These are phyloP conservation scores for Fraxinus dipetala DNA, from an alignment of 305 asterid genomes.

Conservation along the genomic window DNA sequence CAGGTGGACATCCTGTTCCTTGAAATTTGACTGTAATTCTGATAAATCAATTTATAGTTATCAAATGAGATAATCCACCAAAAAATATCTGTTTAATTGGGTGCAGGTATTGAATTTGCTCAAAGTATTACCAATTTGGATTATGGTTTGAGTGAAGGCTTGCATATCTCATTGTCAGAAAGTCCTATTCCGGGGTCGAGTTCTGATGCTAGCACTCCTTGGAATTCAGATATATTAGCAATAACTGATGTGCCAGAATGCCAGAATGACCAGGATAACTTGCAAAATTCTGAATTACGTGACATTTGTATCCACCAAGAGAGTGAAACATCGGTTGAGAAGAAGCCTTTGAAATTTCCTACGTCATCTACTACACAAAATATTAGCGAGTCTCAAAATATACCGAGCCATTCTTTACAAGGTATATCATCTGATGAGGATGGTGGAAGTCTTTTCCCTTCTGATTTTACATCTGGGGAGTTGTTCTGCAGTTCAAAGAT, in stretches of 20 bases:
- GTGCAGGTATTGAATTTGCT: conserved; percentile 63
- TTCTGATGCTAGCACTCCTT: conserved; percentile 37
- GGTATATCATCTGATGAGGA: conserved; percentile 47
- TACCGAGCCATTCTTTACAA: conserved; percentile 47
- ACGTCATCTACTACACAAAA: conserved; percentile 38
- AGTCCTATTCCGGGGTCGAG: conserved; percentile 38
- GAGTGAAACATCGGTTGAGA: conserved; percentile 33
- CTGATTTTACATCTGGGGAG: conserved; percentile 31
- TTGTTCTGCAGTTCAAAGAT: conserved; percentile 29
- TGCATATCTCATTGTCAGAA: conserved; percentile 47
- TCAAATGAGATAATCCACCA: not conserved
- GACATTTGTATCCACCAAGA: conserved; percentile 36
- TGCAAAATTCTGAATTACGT: conserved; percentile 34
- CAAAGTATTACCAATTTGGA: conserved; percentile 60
- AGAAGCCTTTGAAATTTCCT: conserved; percentile 40
- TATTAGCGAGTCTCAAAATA: conserved; percentile 50
- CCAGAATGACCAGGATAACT: conserved; percentile 37
- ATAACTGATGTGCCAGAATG: conserved; percentile 37
- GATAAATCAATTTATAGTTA: conserved; percentile 3
- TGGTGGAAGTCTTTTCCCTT: conserved; percentile 33
- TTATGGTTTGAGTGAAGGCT: conserved; percentile 51
- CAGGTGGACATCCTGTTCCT: conserved; percentile 42
- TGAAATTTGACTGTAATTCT: not conserved
- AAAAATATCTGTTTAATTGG: conserved; percentile 8
- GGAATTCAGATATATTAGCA: conserved; percentile 49